These are phyloP conservation scores for Flaveria trinervia DNA, from an alignment of 129 eudicot genomes.

Conservation along the genomic window DNA sequence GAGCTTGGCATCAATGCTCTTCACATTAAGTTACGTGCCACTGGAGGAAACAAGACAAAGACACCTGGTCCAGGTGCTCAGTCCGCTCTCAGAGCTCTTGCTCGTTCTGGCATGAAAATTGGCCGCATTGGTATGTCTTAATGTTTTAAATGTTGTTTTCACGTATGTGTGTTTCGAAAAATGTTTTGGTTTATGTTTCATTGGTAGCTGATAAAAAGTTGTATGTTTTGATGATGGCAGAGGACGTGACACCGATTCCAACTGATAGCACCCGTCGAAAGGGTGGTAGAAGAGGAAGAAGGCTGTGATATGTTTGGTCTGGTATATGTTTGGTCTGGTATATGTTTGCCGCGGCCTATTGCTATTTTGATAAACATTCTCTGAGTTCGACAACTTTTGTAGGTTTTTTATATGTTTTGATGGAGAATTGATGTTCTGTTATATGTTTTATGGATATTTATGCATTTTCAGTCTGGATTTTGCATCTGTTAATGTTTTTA, in stretches of 20 bases:
- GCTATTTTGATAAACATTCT: background rate
- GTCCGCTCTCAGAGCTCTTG: slow-evolving; percentile 2
- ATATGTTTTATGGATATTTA: background rate
- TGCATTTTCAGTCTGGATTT: background rate
- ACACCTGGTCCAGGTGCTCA: slow-evolving; percentile 12
- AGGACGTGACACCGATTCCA: slow-evolving; percentile 49
- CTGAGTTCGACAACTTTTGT: background rate
- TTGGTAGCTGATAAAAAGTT: background rate
- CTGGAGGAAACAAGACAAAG: slow-evolving; percentile 17
- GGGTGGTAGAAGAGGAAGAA: slow-evolving; percentile 48
- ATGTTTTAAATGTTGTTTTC: too few relatives aligned
- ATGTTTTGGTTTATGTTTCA: background rate
- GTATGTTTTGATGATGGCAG: slow-evolving; percentile 16
- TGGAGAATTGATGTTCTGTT: background rate
- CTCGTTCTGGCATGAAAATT: slow-evolving; percentile 17
- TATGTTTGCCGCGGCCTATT: background rate
- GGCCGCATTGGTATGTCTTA: slow-evolving; percentile 34
- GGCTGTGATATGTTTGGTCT: slow-evolving; percentile 22
- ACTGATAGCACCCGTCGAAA: slow-evolving; percentile 45
- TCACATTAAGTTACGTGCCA: slow-evolving; percentile 6
- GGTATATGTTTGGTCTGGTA: background rate
- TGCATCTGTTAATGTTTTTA: background rate
- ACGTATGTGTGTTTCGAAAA: too few relatives aligned
- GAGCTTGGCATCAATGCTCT: slow-evolving; percentile 11
- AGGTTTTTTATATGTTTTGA: background rate